Evolutionary conservation across 208 protist genomes (phyloP).

Genomic region (Crithidia fasciculata): DNA sequence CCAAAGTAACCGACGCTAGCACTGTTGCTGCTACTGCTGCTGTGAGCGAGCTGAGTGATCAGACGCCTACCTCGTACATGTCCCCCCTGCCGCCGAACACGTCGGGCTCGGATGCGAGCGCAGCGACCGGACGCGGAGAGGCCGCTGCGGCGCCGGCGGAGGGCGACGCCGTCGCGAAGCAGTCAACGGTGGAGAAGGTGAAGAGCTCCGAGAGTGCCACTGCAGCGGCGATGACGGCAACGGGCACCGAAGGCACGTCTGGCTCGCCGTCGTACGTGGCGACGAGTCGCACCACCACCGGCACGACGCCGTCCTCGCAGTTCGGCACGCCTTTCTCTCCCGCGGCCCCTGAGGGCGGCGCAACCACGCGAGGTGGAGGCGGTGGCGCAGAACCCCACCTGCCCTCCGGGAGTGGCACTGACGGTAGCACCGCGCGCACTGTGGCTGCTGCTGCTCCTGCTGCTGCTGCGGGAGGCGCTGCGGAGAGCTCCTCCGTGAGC

Average conservation of each 20-base stretch:
- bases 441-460: too few species aligned
- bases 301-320: slow-evolving; percentile 11
- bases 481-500: neutral
- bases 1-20: neutral
- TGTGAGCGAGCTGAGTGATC: neutral
- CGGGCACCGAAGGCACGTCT: neutral
- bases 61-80: slow-evolving; percentile 8
- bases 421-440: neutral
- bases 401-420: neutral
- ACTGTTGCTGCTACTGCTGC: neutral
- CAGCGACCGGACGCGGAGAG: neutral
- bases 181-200: neutral
- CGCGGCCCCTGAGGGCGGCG: neutral
- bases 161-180: too few species aligned
- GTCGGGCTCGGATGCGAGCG: neutral
- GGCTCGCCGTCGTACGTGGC: neutral
- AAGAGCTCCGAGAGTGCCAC: neutral
- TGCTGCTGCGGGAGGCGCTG: neutral
- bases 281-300: slow-evolving; percentile 1
- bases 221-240: neutral
- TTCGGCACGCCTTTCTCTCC: slow-evolving; percentile 7
- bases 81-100: slow-evolving; percentile 3
- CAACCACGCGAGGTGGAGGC: neutral
- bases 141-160: too few species aligned
- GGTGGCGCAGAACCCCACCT: neutral